phyloP scores from a whole-genome alignment of 768 basidiomycete genomes.

The Rhizopogon vulgaris region DNA sequence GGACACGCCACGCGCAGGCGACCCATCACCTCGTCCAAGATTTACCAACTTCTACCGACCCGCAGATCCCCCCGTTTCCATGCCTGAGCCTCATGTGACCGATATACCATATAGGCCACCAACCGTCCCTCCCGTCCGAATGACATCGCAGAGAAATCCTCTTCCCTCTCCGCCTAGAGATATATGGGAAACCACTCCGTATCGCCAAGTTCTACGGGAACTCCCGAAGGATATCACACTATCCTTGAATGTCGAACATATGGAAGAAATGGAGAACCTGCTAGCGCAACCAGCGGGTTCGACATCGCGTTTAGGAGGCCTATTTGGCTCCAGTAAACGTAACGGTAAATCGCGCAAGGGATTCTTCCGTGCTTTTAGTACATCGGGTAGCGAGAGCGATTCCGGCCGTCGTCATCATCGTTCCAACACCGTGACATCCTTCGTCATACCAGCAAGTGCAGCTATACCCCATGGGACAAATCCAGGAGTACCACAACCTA shows the following conservation, averaged over 20 bases:
- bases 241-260: slow-evolving; percentile 10
- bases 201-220: slow-evolving; percentile 42
- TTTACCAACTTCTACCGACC: slow-evolving; percentile 25
- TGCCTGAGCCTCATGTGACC: background rate
- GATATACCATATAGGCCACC: slow-evolving; percentile 6
- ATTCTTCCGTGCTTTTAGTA: slow-evolving; percentile 41
- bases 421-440: slow-evolving; percentile 13
- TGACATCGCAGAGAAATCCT: slow-evolving; percentile 36
- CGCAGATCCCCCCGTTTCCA: slow-evolving; percentile 4
- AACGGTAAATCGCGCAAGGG: slow-evolving; percentile 31
- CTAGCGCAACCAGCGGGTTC: slow-evolving; percentile 15
- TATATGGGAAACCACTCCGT: slow-evolving; percentile 52
- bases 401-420: slow-evolving; percentile 14
- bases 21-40: slow-evolving; percentile 12
- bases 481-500: slow-evolving; percentile 3
- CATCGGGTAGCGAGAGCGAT: slow-evolving; percentile 11
- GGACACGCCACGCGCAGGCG: slow-evolving; percentile 9
- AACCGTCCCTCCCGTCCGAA: slow-evolving; percentile 5
- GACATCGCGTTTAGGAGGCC: slow-evolving; percentile 11
- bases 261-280: slow-evolving; percentile 5
- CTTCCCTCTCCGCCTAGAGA: slow-evolving; percentile 60
- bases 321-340: slow-evolving; percentile 27
- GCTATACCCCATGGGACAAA: slow-evolving; percentile 1
- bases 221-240: slow-evolving; percentile 39
- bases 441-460: slow-evolving; percentile 16